Evolutionary conservation across 1,284 basidiomycete genomes (phyloP).

Genomic region (Hymenochaete sp.): DNA sequence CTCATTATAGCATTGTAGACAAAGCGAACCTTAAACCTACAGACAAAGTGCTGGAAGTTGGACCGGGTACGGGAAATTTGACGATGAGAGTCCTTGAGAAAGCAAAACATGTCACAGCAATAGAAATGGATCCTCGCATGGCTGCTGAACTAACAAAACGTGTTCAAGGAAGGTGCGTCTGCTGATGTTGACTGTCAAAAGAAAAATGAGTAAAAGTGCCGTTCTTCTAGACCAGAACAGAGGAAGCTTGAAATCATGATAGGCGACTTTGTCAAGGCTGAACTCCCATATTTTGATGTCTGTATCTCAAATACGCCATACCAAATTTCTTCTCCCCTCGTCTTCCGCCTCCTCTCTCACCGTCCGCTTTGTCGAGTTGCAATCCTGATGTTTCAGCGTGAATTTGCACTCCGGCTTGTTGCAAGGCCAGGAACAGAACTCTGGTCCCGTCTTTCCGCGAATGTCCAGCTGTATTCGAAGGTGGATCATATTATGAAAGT

Average conservation of each 20-base stretch:
- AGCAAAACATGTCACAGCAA: conserved; percentile 85
- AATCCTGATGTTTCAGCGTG: conserved; percentile 99
- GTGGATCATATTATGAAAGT: conserved; percentile 98
- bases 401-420: conserved; percentile 90
- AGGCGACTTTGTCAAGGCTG: conserved; percentile 96
- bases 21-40: conserved; percentile 90
- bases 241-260: conserved; percentile 91
- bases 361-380: conserved; percentile 90
- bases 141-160: conserved; percentile 96
- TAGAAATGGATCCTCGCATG: conserved; percentile 99
- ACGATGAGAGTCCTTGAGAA: conserved; percentile 93
- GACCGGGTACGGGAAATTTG: conserved; percentile 96
- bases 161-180: conserved; percentile 92
- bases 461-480: conserved; percentile 93
- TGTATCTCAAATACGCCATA: conserved; percentile 99
- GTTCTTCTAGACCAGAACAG: conserved; percentile 72
- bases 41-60: conserved; percentile 95
- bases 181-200: conserved; percentile 10
- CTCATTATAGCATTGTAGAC: conserved; percentile 61
- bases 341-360: conserved; percentile 95
- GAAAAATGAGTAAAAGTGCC: not conserved
- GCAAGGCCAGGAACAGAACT: conserved; percentile 79
- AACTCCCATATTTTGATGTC: conserved; percentile 96
- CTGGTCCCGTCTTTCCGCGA: conserved; percentile 94
- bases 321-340: conserved; percentile 96